Conservation (phyloP, 2,329 filamentous ascomycete species). For the Furcasterigmium sp. region DNA sequence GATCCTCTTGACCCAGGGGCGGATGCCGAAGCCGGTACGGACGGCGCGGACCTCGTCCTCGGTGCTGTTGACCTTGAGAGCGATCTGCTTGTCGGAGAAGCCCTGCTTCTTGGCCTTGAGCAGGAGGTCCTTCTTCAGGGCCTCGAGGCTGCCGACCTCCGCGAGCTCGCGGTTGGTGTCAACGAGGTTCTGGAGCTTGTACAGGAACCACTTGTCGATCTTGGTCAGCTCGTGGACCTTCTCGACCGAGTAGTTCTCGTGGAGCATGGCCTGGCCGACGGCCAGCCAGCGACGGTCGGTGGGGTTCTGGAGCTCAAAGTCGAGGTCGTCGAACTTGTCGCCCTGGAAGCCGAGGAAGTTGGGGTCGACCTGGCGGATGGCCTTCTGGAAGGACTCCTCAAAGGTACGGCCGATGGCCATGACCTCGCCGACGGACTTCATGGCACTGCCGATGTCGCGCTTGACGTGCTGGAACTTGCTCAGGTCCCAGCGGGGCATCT, state of each 20-base stretch:
- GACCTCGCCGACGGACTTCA: constrained; percentile 99
- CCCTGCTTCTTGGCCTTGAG: constrained; percentile 94
- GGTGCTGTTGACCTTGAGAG: constrained; percentile 73
- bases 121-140: constrained; percentile 82
- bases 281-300: constrained; percentile 97
- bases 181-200: constrained; percentile 97
- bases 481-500: constrained; percentile 97
- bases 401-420: constrained; percentile 99
- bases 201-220: constrained; percentile 99
- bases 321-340: constrained; percentile 88
- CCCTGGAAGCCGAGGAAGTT: constrained; percentile 90
- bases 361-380: constrained; percentile 94
- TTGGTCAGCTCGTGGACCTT: constrained; percentile 89
- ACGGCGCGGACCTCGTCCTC: constrained; percentile 87
- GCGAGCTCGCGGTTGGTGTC: constrained; percentile 84
- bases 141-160: constrained; percentile 74
- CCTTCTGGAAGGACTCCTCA: constrained; percentile 98
- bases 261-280: constrained; percentile 95
- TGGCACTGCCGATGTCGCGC: constrained; percentile 92
- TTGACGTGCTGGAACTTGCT: constrained; percentile 99
- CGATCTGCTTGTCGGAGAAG: constrained; percentile 96
- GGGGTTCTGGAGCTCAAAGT: constrained; percentile 84
- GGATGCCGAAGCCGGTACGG: constrained; percentile 81
- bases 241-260: constrained; percentile 93
- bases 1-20: constrained; percentile 96